Percentiles rank a stretch among this genome's conserved stretches.
Evolutionary conservation across 2,329 filamentous ascomycete genomes (phyloP).

Genomic region (Chrysosporium keratinophilum): DNA sequence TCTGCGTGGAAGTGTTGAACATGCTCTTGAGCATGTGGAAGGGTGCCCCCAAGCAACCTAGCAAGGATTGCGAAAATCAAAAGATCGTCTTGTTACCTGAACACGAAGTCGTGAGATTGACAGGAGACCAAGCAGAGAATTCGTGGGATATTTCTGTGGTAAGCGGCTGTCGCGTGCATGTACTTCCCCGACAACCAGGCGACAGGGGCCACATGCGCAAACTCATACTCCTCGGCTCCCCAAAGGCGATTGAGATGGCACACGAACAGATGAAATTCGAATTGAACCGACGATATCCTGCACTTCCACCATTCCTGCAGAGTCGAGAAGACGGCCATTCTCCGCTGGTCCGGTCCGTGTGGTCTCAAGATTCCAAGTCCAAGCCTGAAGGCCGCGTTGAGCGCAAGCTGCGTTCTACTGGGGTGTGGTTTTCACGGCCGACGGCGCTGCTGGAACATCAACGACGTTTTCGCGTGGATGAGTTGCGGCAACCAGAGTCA

Average conservation of each 20-base stretch:
- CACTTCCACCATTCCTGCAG: constrained; percentile 2
- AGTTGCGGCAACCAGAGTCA: constrained; percentile 14
- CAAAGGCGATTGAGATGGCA: constrained; percentile 26
- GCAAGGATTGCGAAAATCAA: constrained; percentile 16
- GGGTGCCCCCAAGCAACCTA: constrained; percentile 13
- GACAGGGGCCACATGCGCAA: constrained; percentile 27
- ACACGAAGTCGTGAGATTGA: constrained; percentile 27
- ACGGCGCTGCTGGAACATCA: not conserved
- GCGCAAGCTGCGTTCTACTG: not conserved
- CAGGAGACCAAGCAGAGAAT: constrained; percentile 30
- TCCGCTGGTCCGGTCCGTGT: constrained; percentile 11
- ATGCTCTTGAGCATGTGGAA: constrained; percentile 22
- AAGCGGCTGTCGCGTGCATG: constrained; percentile 33
- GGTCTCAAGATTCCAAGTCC: not conserved
- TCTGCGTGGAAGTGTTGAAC: constrained; percentile 22
- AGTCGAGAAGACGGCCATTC: not conserved
- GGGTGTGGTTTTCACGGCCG: not conserved
- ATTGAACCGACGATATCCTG: not conserved
- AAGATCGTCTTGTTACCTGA: constrained; percentile 29
- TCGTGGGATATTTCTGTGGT: constrained; percentile 27
- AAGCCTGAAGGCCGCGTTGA: constrained; percentile 5
- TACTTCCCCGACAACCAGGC: constrained; percentile 21
- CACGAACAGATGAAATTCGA: constrained; percentile 21
- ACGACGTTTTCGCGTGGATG: constrained; percentile 2
- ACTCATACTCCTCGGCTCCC: constrained; percentile 28